These are phyloP conservation scores for Fonsecaea erecta DNA, from an alignment of 2,329 filamentous ascomycete genomes.

Conservation along the genomic window DNA sequence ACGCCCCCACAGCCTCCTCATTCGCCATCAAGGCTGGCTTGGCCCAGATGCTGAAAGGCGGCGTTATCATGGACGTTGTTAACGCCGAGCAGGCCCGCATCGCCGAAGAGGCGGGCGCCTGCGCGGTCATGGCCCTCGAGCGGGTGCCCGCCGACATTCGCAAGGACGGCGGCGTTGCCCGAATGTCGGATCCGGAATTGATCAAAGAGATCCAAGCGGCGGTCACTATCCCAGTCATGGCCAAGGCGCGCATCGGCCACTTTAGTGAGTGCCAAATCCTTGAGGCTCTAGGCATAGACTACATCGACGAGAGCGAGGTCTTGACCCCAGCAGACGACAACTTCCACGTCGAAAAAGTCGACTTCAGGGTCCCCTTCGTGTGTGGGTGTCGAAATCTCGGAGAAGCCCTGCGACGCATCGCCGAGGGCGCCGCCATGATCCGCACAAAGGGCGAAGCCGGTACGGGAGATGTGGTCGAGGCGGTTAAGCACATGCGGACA, in stretches of 20 bases:
- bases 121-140: conserved; percentile 98
- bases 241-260: conserved; percentile 96
- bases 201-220: conserved; percentile 94
- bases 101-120: conserved; percentile 93
- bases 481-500: conserved; percentile 92
- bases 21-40: conserved; percentile 94
- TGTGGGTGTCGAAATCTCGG: conserved; percentile 94
- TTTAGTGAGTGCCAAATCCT: conserved; percentile 98
- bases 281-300: conserved; percentile 91
- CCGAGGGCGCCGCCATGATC: conserved; percentile 97
- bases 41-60: conserved; percentile 97
- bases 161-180: conserved; percentile 85
- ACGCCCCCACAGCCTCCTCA: conserved; percentile 47
- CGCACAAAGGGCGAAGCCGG: conserved; percentile 98
- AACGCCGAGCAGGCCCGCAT: conserved; percentile 92
- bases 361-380: conserved; percentile 85
- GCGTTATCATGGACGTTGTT: conserved; percentile 99
- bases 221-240: conserved; percentile 98
- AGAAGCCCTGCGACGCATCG: conserved; percentile 87
- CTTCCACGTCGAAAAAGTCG: conserved; percentile 88
- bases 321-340: conserved; percentile 89
- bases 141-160: conserved; percentile 96
- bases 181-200: conserved; percentile 94
- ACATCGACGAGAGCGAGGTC: conserved; percentile 98
- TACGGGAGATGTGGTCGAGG: conserved; percentile 95